Evolutionary conservation across 139 green algal species (phyloP), one percentile per base, ranked within the genome.

Genomic region (Ettlia oleoabundans): DNA sequence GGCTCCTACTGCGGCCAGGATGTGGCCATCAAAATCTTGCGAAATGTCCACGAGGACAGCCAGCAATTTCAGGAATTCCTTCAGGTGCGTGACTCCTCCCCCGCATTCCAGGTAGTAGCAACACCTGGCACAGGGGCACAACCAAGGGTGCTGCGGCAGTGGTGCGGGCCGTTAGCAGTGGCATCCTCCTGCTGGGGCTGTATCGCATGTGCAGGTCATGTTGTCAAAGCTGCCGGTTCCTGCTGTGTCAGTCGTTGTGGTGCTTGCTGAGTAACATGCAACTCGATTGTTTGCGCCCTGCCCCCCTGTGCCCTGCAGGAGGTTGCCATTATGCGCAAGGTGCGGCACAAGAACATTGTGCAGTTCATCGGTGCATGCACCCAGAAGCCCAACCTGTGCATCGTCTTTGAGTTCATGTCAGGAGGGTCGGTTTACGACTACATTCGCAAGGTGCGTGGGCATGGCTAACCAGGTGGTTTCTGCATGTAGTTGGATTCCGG

Each of bases 301-400:
- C n/a, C 35, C 33, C 33, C 32, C 32, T 62, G 2, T 52, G 4
- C 91, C 58, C 61, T 84, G 82, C 92, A 97, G 86, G 94, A 98
- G 81, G 91, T 98, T 64, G 88, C 88, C 7, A 97, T 97, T 77
- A 96, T 98, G 94, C 80, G 93, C 76, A 94, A 96, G 84, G 94
- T 99, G 1, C 90, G 95, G 51, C 97, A 99, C 90, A 97, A 97
- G 81, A 98, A 99, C 73, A 93, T 99, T 64, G 95, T 99, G 33
- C 95, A 99, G 88, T 99, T 99, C 88, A 99, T 99, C 62, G 97
- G 97, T 37, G 97, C 97, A 0, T 98, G 96, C 93, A 99, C 97
- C 15, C 91, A 93, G 47, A 94, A 93, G 76, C 96, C 96, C 73
- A 98, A 98, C 86, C 89, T 99, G 64, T 99, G 96, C 87, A 99